A percentile compares a stretch with the other conserved stretches of the same genome.
phyloP scores from a whole-genome alignment of 768 basidiomycete species.

The Lactifluus echinatus region DNA sequence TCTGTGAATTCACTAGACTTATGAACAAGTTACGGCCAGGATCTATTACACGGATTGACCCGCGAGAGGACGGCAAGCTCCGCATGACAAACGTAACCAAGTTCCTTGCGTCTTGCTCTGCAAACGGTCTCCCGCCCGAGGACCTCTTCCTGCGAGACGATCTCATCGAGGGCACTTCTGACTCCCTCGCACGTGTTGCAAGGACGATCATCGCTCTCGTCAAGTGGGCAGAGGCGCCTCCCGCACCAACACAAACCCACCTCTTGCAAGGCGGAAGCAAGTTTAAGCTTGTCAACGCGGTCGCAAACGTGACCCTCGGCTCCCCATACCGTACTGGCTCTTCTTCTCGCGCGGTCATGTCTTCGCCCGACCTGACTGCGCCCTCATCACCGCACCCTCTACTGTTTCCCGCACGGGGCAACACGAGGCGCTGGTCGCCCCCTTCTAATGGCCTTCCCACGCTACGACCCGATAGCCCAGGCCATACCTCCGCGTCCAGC shows the following conservation, averaged over 20 bases:
- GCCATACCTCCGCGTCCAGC: constrained; percentile 11
- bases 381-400: constrained; percentile 1
- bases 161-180: constrained; percentile 49
- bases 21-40: constrained; percentile 69
- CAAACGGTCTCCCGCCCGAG: constrained; percentile 51
- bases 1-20: constrained; percentile 40
- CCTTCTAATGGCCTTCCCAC: constrained; percentile 10
- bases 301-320: constrained; percentile 24
- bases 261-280: constrained; percentile 32
- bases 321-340: constrained; percentile 15
- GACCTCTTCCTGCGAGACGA: constrained; percentile 65
- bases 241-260: constrained; percentile 38
- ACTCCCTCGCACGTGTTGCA: constrained; percentile 64
- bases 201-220: constrained; percentile 62
- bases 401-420: constrained; percentile 15
- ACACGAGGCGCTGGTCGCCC: constrained; percentile 14
- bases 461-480: constrained; percentile 11
- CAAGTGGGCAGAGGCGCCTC: constrained; percentile 49
- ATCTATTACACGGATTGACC: constrained; percentile 51
- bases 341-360: constrained; percentile 42
- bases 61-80: constrained; percentile 56
- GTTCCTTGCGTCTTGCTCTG: constrained; percentile 68
- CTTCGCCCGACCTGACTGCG: constrained; percentile 53
- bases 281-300: constrained; percentile 27
- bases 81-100: constrained; percentile 65